Evolutionary conservation across 257 asterid species (phyloP), one percentile per base, ranked within the genome.

Genomic region (Solanum virginianum): DNA sequence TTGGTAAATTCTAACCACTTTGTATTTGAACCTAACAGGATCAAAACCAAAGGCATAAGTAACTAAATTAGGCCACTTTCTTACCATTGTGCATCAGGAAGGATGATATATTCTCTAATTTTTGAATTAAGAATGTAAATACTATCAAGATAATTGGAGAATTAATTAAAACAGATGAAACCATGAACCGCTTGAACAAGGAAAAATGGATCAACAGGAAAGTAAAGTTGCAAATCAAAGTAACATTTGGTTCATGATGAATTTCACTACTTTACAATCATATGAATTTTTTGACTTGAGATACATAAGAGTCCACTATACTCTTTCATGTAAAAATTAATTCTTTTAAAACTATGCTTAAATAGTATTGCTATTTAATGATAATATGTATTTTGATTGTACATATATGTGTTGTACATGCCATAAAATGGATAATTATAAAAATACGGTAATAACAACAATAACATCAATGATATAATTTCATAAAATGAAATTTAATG

Each of bases 1-100:
- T 3, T 90, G 91, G 54, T 81, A 87, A 49, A 92, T 91, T 65
- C 93, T 82, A 24, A 91, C 91, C 8, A 94, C 90, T 56, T 91
- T 92, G 86, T 86, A 90, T 16, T 90, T 84, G 3, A 79, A 84
- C 11, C 82, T 89, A 53, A 18, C 68, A 29, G 36, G 24, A 16
- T 88, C 51, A 2, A 85, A 80, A 5, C 91, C 91, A 32, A 91
- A 92, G 8, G 92, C 94, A 65, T 86, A 89, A 0, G 85, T 87
- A 0, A 88, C 87, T 6, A 83, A 59, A 22, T 70, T 41, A 0
- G 93, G 93, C 4, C 36, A 32, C 36, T 32, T 32, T 32, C 36
- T 32, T 10, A 45, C 20, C 10, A 54, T 1, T 87, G 51, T 6
- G 90, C 83, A 51, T 43, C 71, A 0, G 89, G 91, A 10, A 91